Base-by-base conservation (phyloP, 1,284 basidiomycete species). In the Grifola frondosa region DNA sequence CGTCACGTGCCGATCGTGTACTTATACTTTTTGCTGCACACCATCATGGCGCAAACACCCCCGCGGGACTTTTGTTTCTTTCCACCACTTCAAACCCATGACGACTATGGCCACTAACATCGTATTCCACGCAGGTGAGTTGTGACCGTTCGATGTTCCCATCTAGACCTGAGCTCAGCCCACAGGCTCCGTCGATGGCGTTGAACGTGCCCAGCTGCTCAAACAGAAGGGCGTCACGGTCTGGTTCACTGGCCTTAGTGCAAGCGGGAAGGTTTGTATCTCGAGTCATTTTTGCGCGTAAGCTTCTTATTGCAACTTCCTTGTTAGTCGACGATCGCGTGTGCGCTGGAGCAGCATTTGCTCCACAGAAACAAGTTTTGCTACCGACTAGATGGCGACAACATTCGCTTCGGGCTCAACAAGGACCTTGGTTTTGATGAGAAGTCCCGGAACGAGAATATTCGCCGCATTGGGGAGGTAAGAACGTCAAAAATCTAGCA, bases 371-470 rank as follows among this genome's bases (percentile, higher is more conserved):
- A 81, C 49, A 91, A 89, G 59, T 92, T 91, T 58, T 74, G 87
- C 30, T 99, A 97, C 71, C 84, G 96, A 30, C 77, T 99, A 19
- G 96, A 99, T 62, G 96, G 96, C 4, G 96, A 99, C 73, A 99
- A 99, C 68, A 77, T 99, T 49, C 84, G 96, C 44, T 96, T 97
- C 60, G 97, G 97, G 8, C 74, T 99, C 36, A 99, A 99, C 80
- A 98, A 92, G 72, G 96, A 99, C 62, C 84, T 99, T 37, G 94
- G 96, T 1, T 99, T 99, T 62, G 91, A 94, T 58, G 94, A 94
- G 61, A 86, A 85, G 61, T 95, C 94, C 38, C 81, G 96, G 43
- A 91, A 93, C 54, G 96, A 99, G 71, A 99, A 99, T 69, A 98
- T 99, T 62, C 85, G 96, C 42, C 78, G 96, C 42, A 97, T 99